phyloP scores from a whole-genome alignment of 306 rosid genomes.

The Cucurbita ficifolia region DNA sequence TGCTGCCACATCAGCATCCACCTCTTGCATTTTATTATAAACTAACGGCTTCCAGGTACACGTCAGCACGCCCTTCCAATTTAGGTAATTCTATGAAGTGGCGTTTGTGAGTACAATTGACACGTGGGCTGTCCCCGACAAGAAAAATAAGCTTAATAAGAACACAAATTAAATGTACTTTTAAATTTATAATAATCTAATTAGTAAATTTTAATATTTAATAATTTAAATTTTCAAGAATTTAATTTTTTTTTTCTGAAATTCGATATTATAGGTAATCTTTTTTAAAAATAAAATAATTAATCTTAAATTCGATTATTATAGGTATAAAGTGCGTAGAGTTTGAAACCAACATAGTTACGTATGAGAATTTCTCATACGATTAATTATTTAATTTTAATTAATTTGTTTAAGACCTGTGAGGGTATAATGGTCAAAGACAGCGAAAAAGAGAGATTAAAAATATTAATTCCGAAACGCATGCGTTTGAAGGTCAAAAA shows the following conservation, averaged over 20 bases:
- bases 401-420: not conserved
- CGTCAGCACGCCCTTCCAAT: not conserved
- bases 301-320: not conserved
- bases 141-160: no score
- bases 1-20: slow-evolving; percentile 1
- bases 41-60: not conserved
- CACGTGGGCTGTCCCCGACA: not conserved
- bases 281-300: not conserved
- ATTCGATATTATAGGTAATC: no score
- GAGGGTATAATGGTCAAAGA: not conserved
- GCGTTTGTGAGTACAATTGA: not conserved
- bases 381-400: not conserved
- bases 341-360: not conserved
- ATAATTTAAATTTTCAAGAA: no score
- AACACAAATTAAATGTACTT: no score
- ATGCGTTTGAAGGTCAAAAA: slow-evolving; percentile 2
- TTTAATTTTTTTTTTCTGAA: no score
- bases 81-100: not conserved
- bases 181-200: no score
- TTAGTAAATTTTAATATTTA: no score
- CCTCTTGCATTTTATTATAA: not conserved
- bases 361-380: not conserved
- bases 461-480: not conserved
- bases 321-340: not conserved
- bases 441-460: not conserved